phyloP scores from a whole-genome alignment of 768 basidiomycete genomes.

The Ephemerocybe angulata region DNA sequence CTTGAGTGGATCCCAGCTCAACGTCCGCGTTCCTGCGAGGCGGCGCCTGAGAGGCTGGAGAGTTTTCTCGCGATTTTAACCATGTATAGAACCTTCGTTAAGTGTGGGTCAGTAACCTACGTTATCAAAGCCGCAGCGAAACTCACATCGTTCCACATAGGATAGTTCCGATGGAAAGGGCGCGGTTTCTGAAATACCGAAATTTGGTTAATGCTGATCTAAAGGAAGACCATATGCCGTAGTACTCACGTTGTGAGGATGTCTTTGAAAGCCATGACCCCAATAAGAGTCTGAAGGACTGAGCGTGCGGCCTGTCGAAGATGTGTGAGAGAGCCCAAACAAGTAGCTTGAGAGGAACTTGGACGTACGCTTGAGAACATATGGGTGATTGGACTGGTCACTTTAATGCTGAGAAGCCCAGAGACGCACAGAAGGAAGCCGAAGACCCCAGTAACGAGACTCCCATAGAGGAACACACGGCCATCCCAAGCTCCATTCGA shows the following conservation, averaged over 20 bases:
- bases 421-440: slow-evolving; percentile 81
- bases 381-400: slow-evolving; percentile 80
- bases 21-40: slow-evolving; percentile 1
- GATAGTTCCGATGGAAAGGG: slow-evolving; percentile 62
- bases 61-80: slow-evolving; percentile 29
- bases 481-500: slow-evolving; percentile 43
- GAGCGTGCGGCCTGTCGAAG: slow-evolving; percentile 64
- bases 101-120: neutral
- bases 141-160: slow-evolving; percentile 63
- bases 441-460: slow-evolving; percentile 66
- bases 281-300: slow-evolving; percentile 79
- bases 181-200: slow-evolving; percentile 49
- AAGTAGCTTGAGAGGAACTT: slow-evolving; percentile 4
- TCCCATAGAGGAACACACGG: slow-evolving; percentile 59
- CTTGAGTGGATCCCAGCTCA: slow-evolving; percentile 1
- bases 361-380: slow-evolving; percentile 74
- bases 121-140: neutral
- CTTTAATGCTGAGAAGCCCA: slow-evolving; percentile 74
- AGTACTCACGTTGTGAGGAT: slow-evolving; percentile 62
- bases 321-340: slow-evolving; percentile 7
- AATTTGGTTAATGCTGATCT: slow-evolving; percentile 4
- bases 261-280: slow-evolving; percentile 75
- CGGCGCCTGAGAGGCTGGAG: slow-evolving; percentile 11
- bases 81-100: slow-evolving; percentile 54
- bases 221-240: neutral